A percentile compares a stretch with the other conserved stretches of the same genome.
These are phyloP conservation scores for Apostasia ramifera DNA, from an alignment of 106 monocot genomes.

Conservation along the genomic window DNA sequence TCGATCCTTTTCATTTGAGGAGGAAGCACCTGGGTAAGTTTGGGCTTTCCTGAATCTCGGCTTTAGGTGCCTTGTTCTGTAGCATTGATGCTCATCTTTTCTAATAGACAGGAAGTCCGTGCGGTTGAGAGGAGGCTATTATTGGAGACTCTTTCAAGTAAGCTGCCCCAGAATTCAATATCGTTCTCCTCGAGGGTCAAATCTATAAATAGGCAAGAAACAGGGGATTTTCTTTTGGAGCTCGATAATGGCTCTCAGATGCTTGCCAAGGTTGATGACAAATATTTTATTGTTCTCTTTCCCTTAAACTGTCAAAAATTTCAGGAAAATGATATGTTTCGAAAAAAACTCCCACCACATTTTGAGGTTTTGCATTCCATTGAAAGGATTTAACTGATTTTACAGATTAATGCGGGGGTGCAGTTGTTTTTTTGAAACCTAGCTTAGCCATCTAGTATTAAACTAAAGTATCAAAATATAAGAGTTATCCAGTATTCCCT, in stretches of 20 bases:
- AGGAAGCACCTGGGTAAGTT: constrained; percentile 61
- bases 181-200: constrained; percentile 59
- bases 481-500: too few relatives aligned
- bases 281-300: too few relatives aligned
- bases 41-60: background rate
- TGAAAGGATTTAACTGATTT: too few relatives aligned
- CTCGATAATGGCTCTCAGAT: constrained; percentile 63
- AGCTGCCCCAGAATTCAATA: constrained; percentile 49
- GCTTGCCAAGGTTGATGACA: constrained; percentile 48
- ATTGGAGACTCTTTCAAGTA: constrained; percentile 61
- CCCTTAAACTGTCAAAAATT: too few relatives aligned
- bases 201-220: constrained; percentile 28
- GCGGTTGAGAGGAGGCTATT: constrained; percentile 76
- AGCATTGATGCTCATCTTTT: constrained; percentile 8
- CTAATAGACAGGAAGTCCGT: constrained; percentile 69
- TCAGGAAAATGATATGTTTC: too few relatives aligned
- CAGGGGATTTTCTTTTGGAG: constrained; percentile 41
- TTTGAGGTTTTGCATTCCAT: too few relatives aligned
- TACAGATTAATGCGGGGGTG: too few relatives aligned
- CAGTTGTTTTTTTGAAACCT: too few relatives aligned
- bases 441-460: too few relatives aligned
- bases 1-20: constrained; percentile 64
- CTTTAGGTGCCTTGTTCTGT: background rate
- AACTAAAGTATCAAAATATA: too few relatives aligned
- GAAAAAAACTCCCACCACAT: too few relatives aligned